Conservation (phyloP, 768 basidiomycete genomes). For the Suillus americanus region DNA sequence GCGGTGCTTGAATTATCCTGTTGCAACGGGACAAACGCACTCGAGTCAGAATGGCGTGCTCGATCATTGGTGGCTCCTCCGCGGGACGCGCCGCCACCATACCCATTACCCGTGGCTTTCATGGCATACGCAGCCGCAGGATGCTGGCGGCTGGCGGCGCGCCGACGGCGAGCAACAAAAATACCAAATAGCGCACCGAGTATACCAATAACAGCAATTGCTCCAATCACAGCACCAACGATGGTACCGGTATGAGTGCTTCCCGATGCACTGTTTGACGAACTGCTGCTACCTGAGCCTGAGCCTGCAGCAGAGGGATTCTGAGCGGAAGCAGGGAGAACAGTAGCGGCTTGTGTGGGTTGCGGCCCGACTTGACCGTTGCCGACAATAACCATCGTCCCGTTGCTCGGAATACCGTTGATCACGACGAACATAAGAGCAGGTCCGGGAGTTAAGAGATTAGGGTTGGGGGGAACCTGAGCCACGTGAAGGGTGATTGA, state of each 20-base stretch:
- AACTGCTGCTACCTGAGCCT: constrained; percentile 14
- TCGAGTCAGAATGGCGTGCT: constrained; percentile 56
- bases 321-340: constrained; percentile 39
- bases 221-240: constrained; percentile 30
- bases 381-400: constrained; percentile 75
- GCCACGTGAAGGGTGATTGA: constrained; percentile 77
- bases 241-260: constrained; percentile 22
- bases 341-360: constrained; percentile 35
- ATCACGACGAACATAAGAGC: constrained; percentile 81
- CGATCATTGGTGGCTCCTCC: constrained; percentile 23
- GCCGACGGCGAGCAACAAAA: constrained; percentile 50
- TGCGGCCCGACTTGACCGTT: constrained; percentile 77
- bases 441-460: constrained; percentile 88
- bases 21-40: constrained; percentile 70
- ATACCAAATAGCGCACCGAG: constrained; percentile 42
- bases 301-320: constrained; percentile 40
- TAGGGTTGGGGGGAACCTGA: constrained; percentile 82
- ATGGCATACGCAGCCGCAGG: constrained; percentile 39
- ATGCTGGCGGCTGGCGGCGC: constrained; percentile 33
- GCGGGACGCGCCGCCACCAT: constrained; percentile 12
- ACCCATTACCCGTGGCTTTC: constrained; percentile 28
- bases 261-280: constrained; percentile 18
- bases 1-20: constrained; percentile 57
- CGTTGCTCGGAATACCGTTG: constrained; percentile 82
- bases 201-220: constrained; percentile 28